Base-by-base conservation (phyloP, 106 monocot genomes). In the Iris macrosiphon region DNA sequence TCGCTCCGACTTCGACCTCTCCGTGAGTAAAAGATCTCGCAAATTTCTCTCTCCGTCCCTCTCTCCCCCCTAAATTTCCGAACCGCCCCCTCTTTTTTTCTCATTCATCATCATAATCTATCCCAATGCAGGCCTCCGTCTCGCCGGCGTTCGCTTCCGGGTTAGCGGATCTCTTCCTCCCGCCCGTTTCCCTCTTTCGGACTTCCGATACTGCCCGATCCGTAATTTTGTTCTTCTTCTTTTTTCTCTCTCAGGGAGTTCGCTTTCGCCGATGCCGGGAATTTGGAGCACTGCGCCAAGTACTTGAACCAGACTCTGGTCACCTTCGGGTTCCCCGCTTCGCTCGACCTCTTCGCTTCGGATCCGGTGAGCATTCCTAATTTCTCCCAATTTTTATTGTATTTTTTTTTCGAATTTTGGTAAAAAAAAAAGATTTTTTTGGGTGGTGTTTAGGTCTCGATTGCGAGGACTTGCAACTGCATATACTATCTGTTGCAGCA, bases 281-380 rank as follows among this genome's bases (percentile, higher is more conserved):
- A 98, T 62, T 67, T 98, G 30, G 98, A 98, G 65, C 98, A 91
- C 49, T 98, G 91, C 67, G 75, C 87, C 48, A 91, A 76, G 75
- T 98, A 91, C 57, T 80, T 98, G 33, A 98, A 98, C 74, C 98
- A 98, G 78, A 87, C 98, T 17, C 71, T 98, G 10, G 83, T 98
- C 18, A 87, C 87, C 12, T 91, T 83, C 26, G 90, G 98, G n/a
- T 98, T 98, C 73, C 77, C 98, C 11, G 91, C 98, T 1, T 98
- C 91, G 20, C 91, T 98, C 48, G 98, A 98, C 66, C 72, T 91
- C 32, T 91, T 98, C 57, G 83, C 98, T 11, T 55, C 76, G 0
- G 96, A 98, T 80, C 96, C 86, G 10, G 89, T 95, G 50, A 8
- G 89, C 22, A 8, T n/a, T 50, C 19, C 9, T 31, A 3, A 25